These are phyloP conservation scores for Coniferiporia sulphurascens DNA, from an alignment of 1,284 basidiomycete genomes.

Conservation along the genomic window DNA sequence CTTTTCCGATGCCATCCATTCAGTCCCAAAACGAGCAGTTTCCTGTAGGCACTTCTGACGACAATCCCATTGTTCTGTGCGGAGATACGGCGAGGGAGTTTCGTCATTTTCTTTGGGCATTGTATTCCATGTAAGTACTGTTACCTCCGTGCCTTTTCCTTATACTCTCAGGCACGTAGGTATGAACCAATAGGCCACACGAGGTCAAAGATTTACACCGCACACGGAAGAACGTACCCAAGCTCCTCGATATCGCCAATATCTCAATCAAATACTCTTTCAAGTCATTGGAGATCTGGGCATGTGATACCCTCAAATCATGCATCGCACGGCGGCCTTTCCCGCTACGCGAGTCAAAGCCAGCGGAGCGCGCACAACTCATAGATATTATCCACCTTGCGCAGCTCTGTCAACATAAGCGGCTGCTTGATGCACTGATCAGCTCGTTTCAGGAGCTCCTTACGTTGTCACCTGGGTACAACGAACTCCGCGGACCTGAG, in stretches of 20 bases:
- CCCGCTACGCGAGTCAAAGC: conserved; percentile 40
- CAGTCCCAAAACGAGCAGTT: conserved; percentile 45
- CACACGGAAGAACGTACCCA: conserved; percentile 42
- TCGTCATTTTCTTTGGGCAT: conserved; percentile 51
- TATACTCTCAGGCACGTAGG: neutral
- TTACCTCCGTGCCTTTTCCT: neutral
- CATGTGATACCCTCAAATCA: conserved; percentile 59
- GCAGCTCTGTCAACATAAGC: conserved; percentile 55
- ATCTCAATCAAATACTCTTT: conserved; percentile 66
- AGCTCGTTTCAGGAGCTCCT: conserved; percentile 52
- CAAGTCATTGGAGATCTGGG: conserved; percentile 63
- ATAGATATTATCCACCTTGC: conserved; percentile 57
- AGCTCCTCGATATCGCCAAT: conserved; percentile 56
- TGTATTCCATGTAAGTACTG: conserved; percentile 56
- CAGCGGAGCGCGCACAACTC: conserved; percentile 43
- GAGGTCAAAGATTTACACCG: conserved; percentile 46
- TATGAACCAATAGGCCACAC: conserved; percentile 41
- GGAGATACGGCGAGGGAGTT: conserved; percentile 61
- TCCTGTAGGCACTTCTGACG: conserved; percentile 54
- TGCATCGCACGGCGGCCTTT: conserved; percentile 56
- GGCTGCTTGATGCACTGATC: conserved; percentile 53
- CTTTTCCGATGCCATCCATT: conserved; percentile 58
- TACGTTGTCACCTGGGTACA: conserved; percentile 51
- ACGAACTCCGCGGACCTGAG: conserved; percentile 45
- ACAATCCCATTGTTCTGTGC: conserved; percentile 53